Conservation (phyloP, 345 rosid genomes). For the Diplotaxis tenuifolia region DNA sequence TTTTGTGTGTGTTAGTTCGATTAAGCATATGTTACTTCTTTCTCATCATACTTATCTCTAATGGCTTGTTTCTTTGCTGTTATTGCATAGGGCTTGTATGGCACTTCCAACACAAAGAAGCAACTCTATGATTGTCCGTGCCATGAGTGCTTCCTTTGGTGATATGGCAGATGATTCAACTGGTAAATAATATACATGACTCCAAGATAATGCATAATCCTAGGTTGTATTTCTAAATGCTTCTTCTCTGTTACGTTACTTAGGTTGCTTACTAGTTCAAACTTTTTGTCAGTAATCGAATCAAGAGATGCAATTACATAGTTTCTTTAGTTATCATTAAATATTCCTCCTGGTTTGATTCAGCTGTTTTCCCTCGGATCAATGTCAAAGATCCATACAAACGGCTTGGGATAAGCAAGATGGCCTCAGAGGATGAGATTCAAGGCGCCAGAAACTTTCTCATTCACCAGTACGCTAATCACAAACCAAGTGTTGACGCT, state of each 20-base stretch:
- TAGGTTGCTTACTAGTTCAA: neutral
- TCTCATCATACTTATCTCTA: neutral
- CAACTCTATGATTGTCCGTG: slow-evolving; percentile 45
- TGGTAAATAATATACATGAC: slow-evolving; percentile 37
- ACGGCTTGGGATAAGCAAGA: slow-evolving; percentile 87
- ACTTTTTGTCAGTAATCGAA: neutral
- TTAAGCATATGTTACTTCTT: slow-evolving; percentile 7
- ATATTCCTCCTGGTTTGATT: neutral
- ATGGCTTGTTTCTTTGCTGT: slow-evolving; percentile 11
- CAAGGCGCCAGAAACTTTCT: slow-evolving; percentile 90
- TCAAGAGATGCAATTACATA: neutral
- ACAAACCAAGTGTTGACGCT: slow-evolving; percentile 90
- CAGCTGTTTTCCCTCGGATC: slow-evolving; percentile 79
- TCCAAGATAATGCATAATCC: neutral
- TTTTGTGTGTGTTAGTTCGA: neutral
- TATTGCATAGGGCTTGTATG: slow-evolving; percentile 33
- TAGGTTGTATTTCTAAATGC: neutral
- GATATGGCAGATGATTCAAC: slow-evolving; percentile 53
- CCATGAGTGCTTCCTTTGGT: slow-evolving; percentile 80
- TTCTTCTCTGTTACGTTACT: neutral
- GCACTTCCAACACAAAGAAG: slow-evolving; percentile 36
- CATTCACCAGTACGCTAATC: slow-evolving; percentile 68
- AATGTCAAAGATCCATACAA: slow-evolving; percentile 76
- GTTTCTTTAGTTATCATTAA: neutral
- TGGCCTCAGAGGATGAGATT: slow-evolving; percentile 95